Evolutionary conservation across 495 filamentous ascomycete genomes (phyloP).

Genomic region (Aspergillus haitiensis): DNA sequence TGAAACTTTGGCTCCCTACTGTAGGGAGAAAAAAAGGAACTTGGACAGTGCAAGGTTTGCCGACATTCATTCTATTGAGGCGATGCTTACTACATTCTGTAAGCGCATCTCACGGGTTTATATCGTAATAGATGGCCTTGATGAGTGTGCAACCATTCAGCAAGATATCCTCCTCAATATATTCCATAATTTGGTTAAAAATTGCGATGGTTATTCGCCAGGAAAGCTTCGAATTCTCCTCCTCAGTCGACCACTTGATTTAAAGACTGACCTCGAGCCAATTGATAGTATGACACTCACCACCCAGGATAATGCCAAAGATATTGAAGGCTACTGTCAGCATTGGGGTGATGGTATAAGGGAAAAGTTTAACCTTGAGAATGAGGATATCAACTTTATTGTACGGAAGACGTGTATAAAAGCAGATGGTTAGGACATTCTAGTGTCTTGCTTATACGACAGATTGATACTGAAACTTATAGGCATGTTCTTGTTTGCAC

Average conservation of each 20-base stretch:
- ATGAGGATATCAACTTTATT: background rate
- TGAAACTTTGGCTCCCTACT: constrained; percentile 11
- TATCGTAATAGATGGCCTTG: constrained; percentile 13
- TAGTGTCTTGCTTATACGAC: background rate
- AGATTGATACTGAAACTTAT: background rate
- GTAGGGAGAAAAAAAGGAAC: constrained; percentile 5
- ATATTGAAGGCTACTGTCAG: constrained; percentile 15
- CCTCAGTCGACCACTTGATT: constrained; percentile 8
- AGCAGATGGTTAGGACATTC: constrained; percentile 5
- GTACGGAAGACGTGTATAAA: constrained; percentile 5
- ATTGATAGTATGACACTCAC: background rate
- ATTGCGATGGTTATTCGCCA: background rate
- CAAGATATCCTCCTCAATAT: constrained; percentile 3
- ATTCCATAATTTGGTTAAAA: constrained; percentile 11
- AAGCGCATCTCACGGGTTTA: constrained; percentile 5
- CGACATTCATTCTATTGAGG: background rate
- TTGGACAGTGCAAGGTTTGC: background rate
- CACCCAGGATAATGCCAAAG: constrained; percentile 2
- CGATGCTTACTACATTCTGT: constrained; percentile 11
- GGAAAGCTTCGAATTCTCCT: constrained; percentile 10
- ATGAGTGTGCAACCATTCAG: constrained; percentile 6
- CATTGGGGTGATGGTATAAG: constrained; percentile 3
- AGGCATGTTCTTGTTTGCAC: constrained; percentile 18
- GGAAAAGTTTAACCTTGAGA: constrained; percentile 4
- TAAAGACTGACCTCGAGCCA: constrained; percentile 6